phyloP scores from a whole-genome alignment of 2,329 filamentous ascomycete genomes.

The Colletotrichum lindemuthianum region DNA sequence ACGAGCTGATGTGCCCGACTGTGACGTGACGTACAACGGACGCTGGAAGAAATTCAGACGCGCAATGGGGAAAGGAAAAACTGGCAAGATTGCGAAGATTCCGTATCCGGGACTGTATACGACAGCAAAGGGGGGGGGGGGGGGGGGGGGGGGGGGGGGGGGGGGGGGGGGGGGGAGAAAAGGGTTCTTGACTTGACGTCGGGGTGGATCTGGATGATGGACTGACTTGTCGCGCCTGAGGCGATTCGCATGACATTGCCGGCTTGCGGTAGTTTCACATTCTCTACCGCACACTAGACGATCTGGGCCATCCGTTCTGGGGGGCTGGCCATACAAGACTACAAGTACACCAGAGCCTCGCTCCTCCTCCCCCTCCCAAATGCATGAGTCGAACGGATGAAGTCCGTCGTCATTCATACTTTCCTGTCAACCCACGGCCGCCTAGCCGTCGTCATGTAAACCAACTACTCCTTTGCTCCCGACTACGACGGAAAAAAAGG shows the following conservation, averaged over 20 bases:
- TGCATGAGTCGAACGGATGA: too few relatives aligned
- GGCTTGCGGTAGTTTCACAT: slow-evolving; percentile 23
- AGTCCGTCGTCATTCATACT: too few relatives aligned
- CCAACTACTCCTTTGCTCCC: not conserved
- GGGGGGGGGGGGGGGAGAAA: not conserved
- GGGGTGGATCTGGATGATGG: not conserved
- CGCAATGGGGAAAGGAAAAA: not conserved
- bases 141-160: not conserved
- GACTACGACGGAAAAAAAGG: not conserved
- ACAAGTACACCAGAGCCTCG: not conserved
- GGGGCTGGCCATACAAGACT: not conserved
- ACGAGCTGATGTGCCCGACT: not conserved
- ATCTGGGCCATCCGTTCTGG: not conserved
- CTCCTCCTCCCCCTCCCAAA: too few relatives aligned
- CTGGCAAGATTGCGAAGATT: not conserved
- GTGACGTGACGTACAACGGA: slow-evolving; percentile 20
- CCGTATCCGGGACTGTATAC: slow-evolving; percentile 8
- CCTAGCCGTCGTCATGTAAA: not conserved
- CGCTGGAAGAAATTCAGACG: not conserved
- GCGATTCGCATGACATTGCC: slow-evolving; percentile 15
- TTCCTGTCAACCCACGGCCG: too few relatives aligned
- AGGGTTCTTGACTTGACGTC: not conserved
- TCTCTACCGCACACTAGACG: slow-evolving; percentile 20
- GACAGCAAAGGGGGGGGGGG: not conserved
- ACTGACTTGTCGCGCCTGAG: not conserved